These are phyloP conservation scores for Cydonia oblonga DNA, from an alignment of 331 rosid species.

Conservation along the genomic window DNA sequence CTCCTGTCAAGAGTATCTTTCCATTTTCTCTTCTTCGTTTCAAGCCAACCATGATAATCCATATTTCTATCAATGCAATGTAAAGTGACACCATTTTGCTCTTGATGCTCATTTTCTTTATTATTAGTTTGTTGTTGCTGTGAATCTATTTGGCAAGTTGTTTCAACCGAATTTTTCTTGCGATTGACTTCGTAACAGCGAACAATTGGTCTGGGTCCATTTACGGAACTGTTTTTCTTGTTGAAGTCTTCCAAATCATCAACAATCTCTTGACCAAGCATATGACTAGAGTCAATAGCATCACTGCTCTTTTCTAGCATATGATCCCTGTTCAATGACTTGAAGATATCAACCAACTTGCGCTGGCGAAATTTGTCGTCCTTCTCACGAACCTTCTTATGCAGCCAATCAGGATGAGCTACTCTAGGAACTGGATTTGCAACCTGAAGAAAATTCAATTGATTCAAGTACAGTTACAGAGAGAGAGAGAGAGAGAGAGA, in stretches of 20 bases:
- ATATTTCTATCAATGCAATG: slow-evolving; percentile 53
- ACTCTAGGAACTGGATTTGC: slow-evolving; percentile 95
- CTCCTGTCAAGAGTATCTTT: slow-evolving; percentile 56
- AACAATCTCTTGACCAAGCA: slow-evolving; percentile 29
- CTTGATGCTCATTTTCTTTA: slow-evolving; percentile 19
- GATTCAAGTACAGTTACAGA: slow-evolving; percentile 7
- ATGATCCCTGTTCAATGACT: slow-evolving; percentile 30
- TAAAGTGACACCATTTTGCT: slow-evolving; percentile 1
- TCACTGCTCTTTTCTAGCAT: slow-evolving; percentile 29
- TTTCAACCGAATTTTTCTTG: slow-evolving; percentile 19
- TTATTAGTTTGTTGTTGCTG: slow-evolving; percentile 23
- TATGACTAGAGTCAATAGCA: slow-evolving; percentile 15
- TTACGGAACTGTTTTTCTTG: slow-evolving; percentile 33
- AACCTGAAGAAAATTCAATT: slow-evolving; percentile 44
- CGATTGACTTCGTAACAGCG: slow-evolving; percentile 51
- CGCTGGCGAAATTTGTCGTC: slow-evolving; percentile 88
- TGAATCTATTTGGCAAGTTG: slow-evolving; percentile 20
- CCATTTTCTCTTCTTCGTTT: slow-evolving; percentile 79
- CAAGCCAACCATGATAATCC: slow-evolving; percentile 96
- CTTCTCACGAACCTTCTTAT: slow-evolving; percentile 93
- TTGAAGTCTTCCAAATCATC: slow-evolving; percentile 83
- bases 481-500: background rate
- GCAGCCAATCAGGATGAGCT: slow-evolving; percentile 96
- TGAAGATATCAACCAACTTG: slow-evolving; percentile 62
- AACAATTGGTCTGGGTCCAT: slow-evolving; percentile 67